Evolutionary conservation across 2,329 filamentous ascomycete species (phyloP), one percentile per base, ranked within the genome.

Genomic region (Biscogniauxia marginata): DNA sequence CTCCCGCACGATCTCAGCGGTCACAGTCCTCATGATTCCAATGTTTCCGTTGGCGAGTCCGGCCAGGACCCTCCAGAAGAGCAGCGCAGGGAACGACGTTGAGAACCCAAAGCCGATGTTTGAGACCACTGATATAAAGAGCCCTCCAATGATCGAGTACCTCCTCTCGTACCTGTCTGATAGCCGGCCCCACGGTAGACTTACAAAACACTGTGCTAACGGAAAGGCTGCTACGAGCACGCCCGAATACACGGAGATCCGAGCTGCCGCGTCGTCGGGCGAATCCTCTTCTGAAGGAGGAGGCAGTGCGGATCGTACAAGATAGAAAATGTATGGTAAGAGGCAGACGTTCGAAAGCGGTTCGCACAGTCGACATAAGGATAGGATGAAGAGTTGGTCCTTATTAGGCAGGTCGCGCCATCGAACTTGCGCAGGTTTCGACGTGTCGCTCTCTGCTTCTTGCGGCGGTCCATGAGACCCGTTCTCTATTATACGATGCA

Each of bases 1-100:
- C 72, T 90, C 87, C 50, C 80, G 78, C 39, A 91, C 84, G 30
- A 89, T 87, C 71, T 91, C 88, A 1, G 82, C 82, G 47, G 90
- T 87, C 82, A 90, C 87, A 5, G 87, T 90, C 58, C 87, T 77
- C 85, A 91, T 87, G 3, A 91, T 86, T 0, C 87, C 87, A 1
- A 90, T 81, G 67, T 90, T 91, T 1, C 87, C 88, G 68, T 91
- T 91, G 49, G 90, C 71, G 9, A 83, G 75, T 0, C 88, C 88
- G 1, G 85, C 86, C 6, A 90, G 61, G 23, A 79, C 79, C 6
- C 88, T 74, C 65, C 74, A 78, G 67, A 86, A 86, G 44, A 84
- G 71, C 9, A 87, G 76, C 0, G 84, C 83, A 1, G 70, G 73
- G 62, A 90, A 87, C 7, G 76, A 84, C 18, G 74, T 77, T 3